Base-by-base conservation (phyloP, 345 rosid species). In the Brassica napus region DNA sequence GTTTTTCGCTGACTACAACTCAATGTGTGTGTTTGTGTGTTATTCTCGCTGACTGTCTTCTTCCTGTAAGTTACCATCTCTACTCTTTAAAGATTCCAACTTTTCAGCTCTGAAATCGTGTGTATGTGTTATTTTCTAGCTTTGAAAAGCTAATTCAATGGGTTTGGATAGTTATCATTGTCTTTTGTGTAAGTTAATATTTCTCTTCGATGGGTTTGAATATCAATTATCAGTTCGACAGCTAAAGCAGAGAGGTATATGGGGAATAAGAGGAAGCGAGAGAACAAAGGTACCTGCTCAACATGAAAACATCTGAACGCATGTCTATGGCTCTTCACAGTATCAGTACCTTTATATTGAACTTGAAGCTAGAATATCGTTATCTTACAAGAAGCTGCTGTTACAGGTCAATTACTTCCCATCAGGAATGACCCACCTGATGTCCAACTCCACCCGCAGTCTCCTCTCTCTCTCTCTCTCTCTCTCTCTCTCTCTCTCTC, bases 1-100 rank as follows among this genome's bases (percentile, higher is more conserved):
- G 99, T 95, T 95, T 81, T 95, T 93, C 32, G 84, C 87, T 5
- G 99, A 91, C 59, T 93, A 89, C 74, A 95, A 95, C 87, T 84
- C 90, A 14, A 93, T 21, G 23, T 21, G 23, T 21, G 23, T 21
- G 23, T 16, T 16, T 21, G 23, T 21, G 23, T 21, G 23, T 21
- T 8, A 65, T 86, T 42, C 75, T 86, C 71, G 84, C 89, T 2
- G 87, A 84, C 68, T 75, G 91, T 65, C 54, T 42, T 42, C 49
- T 2, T 39, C 47, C 11, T 11, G 15, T 12, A 44, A 44, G 1
- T 44, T 11, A 44, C 54, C 3, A 44, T 44, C 15, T 11, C 54
- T 15, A 44, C 54, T 44, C 54, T 44, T 12, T 11, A 44, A 11
- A 44, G 54, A 11, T 44, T 44, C 15, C 54, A 44, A 12, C 15